These are phyloP conservation scores for Huntiella bhutanensis DNA, from an alignment of 2,329 filamentous ascomycete species.

Conservation along the genomic window DNA sequence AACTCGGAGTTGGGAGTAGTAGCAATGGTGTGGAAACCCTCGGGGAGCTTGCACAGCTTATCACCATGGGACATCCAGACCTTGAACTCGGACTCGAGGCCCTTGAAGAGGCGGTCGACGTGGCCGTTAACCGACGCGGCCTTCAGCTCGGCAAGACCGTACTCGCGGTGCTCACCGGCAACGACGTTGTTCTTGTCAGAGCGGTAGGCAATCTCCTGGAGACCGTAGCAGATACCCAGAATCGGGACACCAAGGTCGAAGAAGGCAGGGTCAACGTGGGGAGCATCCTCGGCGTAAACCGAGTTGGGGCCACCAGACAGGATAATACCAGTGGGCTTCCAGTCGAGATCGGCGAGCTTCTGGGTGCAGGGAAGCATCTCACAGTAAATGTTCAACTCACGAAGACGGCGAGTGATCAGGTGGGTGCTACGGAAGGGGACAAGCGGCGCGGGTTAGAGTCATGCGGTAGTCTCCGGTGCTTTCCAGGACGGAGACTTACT, in stretches of 20 bases:
- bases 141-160: slow-evolving; percentile 49
- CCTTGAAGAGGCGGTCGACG: slow-evolving; percentile 62
- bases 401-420: slow-evolving; percentile 54
- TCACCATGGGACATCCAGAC: slow-evolving; percentile 82
- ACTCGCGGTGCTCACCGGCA: slow-evolving; percentile 28
- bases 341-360: slow-evolving; percentile 57
- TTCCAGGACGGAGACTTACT: slow-evolving; percentile 2
- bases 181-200: slow-evolving; percentile 41
- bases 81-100: slow-evolving; percentile 36
- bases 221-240: slow-evolving; percentile 38
- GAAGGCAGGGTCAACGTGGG: slow-evolving; percentile 58
- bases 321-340: slow-evolving; percentile 70
- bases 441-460: background rate
- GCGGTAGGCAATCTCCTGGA: slow-evolving; percentile 48
- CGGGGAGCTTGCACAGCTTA: slow-evolving; percentile 58
- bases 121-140: slow-evolving; percentile 39
- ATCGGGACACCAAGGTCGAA: slow-evolving; percentile 51
- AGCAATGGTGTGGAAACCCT: slow-evolving; percentile 54
- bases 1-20: slow-evolving; percentile 58
- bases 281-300: slow-evolving; percentile 63
- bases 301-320: slow-evolving; percentile 36
- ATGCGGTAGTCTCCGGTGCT: background rate
- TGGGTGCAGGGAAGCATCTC: slow-evolving; percentile 81
- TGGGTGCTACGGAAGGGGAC: slow-evolving; percentile 42
- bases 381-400: slow-evolving; percentile 63